Conservation (phyloP, 2,329 filamentous ascomycete species). For the Microdochium trichocladiopsis region DNA sequence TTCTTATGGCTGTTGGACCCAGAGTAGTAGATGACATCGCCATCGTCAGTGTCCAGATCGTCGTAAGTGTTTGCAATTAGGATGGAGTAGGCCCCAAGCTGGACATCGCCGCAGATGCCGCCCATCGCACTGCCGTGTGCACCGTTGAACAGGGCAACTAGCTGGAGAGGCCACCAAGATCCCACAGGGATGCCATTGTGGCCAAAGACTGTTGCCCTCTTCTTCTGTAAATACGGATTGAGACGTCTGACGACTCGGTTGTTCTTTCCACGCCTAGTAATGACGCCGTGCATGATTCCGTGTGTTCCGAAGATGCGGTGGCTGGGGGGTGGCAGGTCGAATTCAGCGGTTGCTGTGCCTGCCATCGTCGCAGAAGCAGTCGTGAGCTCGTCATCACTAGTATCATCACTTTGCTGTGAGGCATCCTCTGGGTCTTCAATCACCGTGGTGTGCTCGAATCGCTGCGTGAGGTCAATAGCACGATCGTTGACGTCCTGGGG, state of each 20-base stretch:
- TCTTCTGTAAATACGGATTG: neutral
- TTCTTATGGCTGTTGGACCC: slow-evolving; percentile 9
- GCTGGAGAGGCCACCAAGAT: slow-evolving; percentile 47
- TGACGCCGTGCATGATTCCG: neutral
- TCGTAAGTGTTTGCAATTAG: slow-evolving; percentile 34
- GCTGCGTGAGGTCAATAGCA: neutral
- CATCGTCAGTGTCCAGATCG: slow-evolving; percentile 15
- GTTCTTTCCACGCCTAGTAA: neutral
- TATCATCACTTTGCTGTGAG: neutral
- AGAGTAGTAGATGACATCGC: slow-evolving; percentile 16
- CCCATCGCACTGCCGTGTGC: slow-evolving; percentile 41
- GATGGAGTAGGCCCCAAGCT: slow-evolving; percentile 43
- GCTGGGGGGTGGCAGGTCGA: neutral
- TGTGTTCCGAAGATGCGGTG: neutral
- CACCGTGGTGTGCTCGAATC: neutral
- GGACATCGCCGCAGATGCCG: slow-evolving; percentile 41
- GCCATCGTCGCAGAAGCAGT: neutral
- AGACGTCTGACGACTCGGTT: neutral
- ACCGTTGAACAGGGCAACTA: slow-evolving; percentile 41
- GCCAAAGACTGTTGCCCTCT: slow-evolving; percentile 4
- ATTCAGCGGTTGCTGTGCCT: neutral
- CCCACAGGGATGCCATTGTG: slow-evolving; percentile 26
- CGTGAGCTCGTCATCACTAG: neutral
- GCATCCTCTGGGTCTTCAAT: neutral
- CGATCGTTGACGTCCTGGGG: neutral